Conservation (phyloP, 2,329 filamentous ascomycete species). For the Blastomyces parvus region DNA sequence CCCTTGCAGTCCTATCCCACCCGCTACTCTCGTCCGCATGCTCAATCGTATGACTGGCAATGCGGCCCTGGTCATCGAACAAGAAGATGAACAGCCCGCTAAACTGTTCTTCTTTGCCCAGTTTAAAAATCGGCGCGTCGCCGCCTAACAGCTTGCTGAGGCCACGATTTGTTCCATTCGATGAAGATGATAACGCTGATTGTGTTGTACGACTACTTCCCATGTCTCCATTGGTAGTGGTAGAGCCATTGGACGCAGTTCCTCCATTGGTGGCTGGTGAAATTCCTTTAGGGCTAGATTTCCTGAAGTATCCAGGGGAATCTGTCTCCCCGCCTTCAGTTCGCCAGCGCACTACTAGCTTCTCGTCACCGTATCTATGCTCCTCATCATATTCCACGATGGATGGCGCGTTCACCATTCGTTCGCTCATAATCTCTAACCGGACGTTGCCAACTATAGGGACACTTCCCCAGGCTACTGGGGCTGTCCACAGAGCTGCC, state of each 20-base stretch:
- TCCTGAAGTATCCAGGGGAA: conserved; percentile 7
- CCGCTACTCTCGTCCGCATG: conserved; percentile 74
- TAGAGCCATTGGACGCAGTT: neutral
- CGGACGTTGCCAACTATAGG: conserved; percentile 85
- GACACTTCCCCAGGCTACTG: conserved; percentile 88
- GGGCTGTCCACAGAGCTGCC: conserved; percentile 89
- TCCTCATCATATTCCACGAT: conserved; percentile 30
- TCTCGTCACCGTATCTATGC: conserved; percentile 48
- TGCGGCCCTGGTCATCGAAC: conserved; percentile 77
- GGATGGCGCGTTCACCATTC: conserved; percentile 58
- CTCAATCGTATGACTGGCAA: conserved; percentile 86
- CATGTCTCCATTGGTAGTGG: neutral
- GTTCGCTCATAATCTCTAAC: conserved; percentile 78
- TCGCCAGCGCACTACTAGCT: conserved; percentile 85
- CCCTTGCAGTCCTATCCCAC: conserved; percentile 74
- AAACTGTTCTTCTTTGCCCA: conserved; percentile 63
- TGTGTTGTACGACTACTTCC: conserved; percentile 9
- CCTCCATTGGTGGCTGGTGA: neutral
- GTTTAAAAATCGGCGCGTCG: conserved; percentile 40
- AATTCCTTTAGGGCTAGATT: neutral
- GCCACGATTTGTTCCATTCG: conserved; percentile 30
- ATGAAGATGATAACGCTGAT: conserved; percentile 19
- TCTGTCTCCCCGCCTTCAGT: conserved; percentile 38
- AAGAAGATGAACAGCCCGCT: conserved; percentile 90
- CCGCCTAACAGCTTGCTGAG: conserved; percentile 44